Percentiles rank a stretch among this genome's conserved stretches.
These are phyloP conservation scores for Yamadazyma trypodendri DNA, from an alignment of 1,139 yeast genomes.

Conservation along the genomic window DNA sequence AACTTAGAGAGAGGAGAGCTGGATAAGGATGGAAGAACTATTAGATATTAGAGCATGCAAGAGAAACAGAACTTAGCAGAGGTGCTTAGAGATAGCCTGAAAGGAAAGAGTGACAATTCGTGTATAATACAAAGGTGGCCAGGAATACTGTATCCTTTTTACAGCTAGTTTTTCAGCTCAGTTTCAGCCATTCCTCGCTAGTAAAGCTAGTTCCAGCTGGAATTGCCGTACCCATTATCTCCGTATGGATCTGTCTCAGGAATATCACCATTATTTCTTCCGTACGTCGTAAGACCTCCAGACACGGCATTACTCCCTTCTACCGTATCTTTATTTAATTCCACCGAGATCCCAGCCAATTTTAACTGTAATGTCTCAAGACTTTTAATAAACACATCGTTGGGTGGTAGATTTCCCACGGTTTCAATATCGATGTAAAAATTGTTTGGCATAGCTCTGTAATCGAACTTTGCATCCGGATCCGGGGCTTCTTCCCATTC, in stretches of 20 bases:
- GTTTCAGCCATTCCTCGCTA: too few species aligned
- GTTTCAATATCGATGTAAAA: constrained; percentile 91
- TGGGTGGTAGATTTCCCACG: constrained; percentile 83
- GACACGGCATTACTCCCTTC: constrained; percentile 45
- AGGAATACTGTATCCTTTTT: too few species aligned
- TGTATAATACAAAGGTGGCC: too few species aligned
- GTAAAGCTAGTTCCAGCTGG: constrained; percentile 22
- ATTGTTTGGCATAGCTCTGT: constrained; percentile 73
- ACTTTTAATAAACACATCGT: constrained; percentile 83
- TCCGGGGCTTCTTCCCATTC: constrained; percentile 97
- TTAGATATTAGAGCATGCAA: too few species aligned
- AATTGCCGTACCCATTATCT: constrained; percentile 45
- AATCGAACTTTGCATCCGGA: constrained; percentile 85
- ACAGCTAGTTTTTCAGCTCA: too few species aligned
- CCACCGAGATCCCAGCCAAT: constrained; percentile 85
- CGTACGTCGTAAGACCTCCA: constrained; percentile 52
- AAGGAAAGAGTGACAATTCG: too few species aligned
- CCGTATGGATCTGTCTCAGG: constrained; percentile 43
- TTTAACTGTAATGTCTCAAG: constrained; percentile 84
- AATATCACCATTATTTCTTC: constrained; percentile 42
- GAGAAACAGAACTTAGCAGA: too few species aligned
- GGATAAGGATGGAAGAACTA: too few species aligned
- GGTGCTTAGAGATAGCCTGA: too few species aligned
- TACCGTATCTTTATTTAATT: constrained; percentile 62
- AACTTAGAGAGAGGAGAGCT: neutral